Base-by-base conservation (phyloP, 2,329 filamentous ascomycete species). In the Cladophialophora chaetospira region DNA sequence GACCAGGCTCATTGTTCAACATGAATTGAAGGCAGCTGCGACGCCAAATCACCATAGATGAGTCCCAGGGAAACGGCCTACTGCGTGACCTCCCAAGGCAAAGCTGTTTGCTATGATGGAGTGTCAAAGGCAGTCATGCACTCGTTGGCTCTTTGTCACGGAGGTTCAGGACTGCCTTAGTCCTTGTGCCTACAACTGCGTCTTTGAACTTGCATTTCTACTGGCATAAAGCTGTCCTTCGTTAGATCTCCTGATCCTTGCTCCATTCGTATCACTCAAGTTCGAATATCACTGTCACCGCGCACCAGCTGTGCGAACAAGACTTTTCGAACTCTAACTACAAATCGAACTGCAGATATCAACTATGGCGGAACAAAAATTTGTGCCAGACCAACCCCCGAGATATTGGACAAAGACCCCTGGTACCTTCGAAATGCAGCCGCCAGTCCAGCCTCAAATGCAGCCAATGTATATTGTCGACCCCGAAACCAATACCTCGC, bases 391-490 rank as follows among this genome's bases (percentile, higher is more conserved):
- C n/a, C 36, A 51, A 23, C 29, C 19, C 19, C 28, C 29, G 11
- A 26, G 42, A 44, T 9, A 4, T 21, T 28, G 19, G 15, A 17
- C 29, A 2, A 44, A 40, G 17, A 53, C 53, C 35, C 9, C 42
- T 25, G 29, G 13, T 4, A 13, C 47, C 13, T n/a, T 6, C 29
- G 31, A 13, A 21, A 33, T 47, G 31, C 31, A 52, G n/a, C n/a
- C n/a, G n/a, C n/a, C n/a, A n/a, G n/a, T n/a, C n/a, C n/a, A n/a
- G n/a, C n/a, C n/a, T n/a, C n/a, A n/a, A n/a, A n/a, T n/a, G n/a
- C n/a, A n/a, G n/a, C n/a, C n/a, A n/a, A 57, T 47, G 47, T 57
- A 57, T 23, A 26, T 57, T 4, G 15, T 57, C 21, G 54, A 57
- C 29, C 54, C 54, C 1, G 47, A 57, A 29, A 57, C 54, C 5